Evolutionary conservation across 2,329 filamentous ascomycete genomes (phyloP), one percentile per base, ranked within the genome.

Genomic region (Paracoccidioides lutzii): DNA sequence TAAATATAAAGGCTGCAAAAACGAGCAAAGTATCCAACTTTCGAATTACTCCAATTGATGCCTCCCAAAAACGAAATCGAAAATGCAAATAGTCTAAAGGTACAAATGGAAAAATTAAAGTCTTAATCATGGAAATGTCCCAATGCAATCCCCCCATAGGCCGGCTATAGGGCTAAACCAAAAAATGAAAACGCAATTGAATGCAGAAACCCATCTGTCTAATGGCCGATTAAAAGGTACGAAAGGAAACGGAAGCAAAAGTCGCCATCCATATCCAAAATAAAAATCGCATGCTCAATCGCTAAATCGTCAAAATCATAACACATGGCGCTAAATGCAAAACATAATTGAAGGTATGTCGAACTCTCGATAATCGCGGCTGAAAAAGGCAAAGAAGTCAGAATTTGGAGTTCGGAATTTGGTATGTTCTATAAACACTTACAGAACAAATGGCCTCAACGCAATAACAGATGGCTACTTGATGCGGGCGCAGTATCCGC

Each of bases 401-500:
- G 49, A 15, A 42, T 52, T 52, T 52, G 35, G 6, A 41, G 22
- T 32, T 52, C 32, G 6, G 5, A 35, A 38, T 22, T 41, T 30
- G 9, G 12, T 9, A 30, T 4, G 4, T 22, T 15, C 3, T 8
- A 32, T 5, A 40, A 15, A 22, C 30, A 42, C 49, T 30, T 41
- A 32, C 46, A n/a, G 49, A n/a, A 40, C 22, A 38, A 8, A 41
- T 12, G 9, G 4, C 14, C 5, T 10, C 6, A 41, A 22, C 37
- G 15, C 12, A 32, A 52, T 15, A 37, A 5, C 45, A 50, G 8
- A 41, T 32, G 38, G 9, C 60, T 52, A 64, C 51, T 71, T 71
- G 53, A 70, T 62, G 42, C 62, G 55, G 1, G 37, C 51, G 63
- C 71, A 73, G 12, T 9, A 4, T 5, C 2, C 0, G 63, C 71